phyloP scores from a whole-genome alignment of 176 grass and related monocot genomes.

The Aegilops sharonensis region DNA sequence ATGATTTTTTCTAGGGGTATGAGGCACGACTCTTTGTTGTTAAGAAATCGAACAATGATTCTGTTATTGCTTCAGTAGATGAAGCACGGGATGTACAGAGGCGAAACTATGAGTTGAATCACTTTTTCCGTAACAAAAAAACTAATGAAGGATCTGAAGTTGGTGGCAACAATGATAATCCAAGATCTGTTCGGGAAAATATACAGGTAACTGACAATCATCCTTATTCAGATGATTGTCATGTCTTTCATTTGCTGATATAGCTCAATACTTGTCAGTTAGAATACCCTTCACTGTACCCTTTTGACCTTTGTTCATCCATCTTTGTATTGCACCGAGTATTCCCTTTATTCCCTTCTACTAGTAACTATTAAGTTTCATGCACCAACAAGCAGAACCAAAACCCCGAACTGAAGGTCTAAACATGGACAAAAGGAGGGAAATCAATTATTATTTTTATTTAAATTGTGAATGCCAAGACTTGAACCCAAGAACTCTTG shows the following conservation, averaged over 20 bases:
- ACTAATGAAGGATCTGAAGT: constrained; percentile 51
- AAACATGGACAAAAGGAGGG: not conserved
- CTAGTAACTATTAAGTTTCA: not conserved
- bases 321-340: not conserved
- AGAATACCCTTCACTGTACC: not conserved
- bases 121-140: constrained; percentile 77
- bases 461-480: not conserved
- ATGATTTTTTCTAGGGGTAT: constrained; percentile 63
- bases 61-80: constrained; percentile 74
- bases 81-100: constrained; percentile 76
- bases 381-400: not conserved
- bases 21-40: constrained; percentile 79
- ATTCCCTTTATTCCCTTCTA: not conserved
- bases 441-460: not conserved
- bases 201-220: constrained; percentile 58
- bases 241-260: constrained; percentile 29
- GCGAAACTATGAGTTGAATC: constrained; percentile 77
- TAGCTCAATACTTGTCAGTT: not conserved
- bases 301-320: not conserved
- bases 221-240: not conserved
- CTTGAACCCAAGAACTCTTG: not conserved
- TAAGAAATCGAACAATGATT: constrained; percentile 76
- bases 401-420: not conserved
- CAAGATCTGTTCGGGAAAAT: constrained; percentile 65
- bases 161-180: constrained; percentile 41